Evolutionary conservation across 768 basidiomycete species (phyloP), one percentile per base, ranked within the genome.

Genomic region (Albatrellus ellisii): DNA sequence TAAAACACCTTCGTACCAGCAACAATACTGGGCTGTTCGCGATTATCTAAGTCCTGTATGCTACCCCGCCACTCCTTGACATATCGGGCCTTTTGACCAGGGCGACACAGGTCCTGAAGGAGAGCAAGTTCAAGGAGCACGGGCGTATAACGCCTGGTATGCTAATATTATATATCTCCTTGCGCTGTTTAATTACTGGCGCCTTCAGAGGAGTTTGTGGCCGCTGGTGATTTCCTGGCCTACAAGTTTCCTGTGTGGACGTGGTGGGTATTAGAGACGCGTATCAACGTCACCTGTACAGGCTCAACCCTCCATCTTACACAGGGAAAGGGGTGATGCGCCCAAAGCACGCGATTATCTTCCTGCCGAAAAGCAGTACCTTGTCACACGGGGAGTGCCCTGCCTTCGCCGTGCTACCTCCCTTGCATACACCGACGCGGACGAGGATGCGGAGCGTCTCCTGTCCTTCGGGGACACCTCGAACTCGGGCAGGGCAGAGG

Each of bases 211-310:
- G 95, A 98, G 62, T 98, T 95, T 56, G 89, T 97, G 22, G 90
- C 88, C 12, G 95, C 95, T 6, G 95, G 95, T 41, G 95, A 99
- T 61, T 98, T 97, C 63, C 66, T 99, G 45, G 70, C 80, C 6
- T 97, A 97, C 76, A 99, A 99, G 68, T 99, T 99, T 62, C 88
- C 89, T 9, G 90, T 95, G 20, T 99, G 95, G 95, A 69, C 77
- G 55, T 99, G 95, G 95, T 88, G 44, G 52, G 83, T 59, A 41
- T 35, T 46, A 7, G 39, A 26, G 36, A n/a, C n/a, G n/a, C 7
- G 22, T 39, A 36, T 18, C n/a, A 35, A 46, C 31, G 42, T 48
- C 32, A 25, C 18, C 22, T 7, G 10, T 26, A 42, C 28, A 26
- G 26, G 35, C 36, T 37, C 35, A 25, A 25, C 37, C 42, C 42